Conservation (phyloP, 176 grass and related monocot genomes). For the Alopecurus myosuroides region DNA sequence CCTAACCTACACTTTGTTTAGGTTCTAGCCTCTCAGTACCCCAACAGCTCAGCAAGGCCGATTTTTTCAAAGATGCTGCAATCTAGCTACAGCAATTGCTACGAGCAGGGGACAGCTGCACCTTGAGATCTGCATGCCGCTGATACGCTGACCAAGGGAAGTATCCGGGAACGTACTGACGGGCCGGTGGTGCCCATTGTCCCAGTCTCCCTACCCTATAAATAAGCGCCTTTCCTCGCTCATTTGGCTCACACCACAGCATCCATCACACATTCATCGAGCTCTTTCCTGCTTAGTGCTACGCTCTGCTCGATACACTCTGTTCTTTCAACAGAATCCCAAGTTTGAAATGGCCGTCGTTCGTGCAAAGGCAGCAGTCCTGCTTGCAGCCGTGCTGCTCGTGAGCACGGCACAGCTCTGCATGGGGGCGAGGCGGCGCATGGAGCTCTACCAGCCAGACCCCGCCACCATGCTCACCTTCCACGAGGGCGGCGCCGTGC, state of each 20-base stretch:
- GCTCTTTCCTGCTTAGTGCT: neutral
- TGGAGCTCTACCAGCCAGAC: constrained; percentile 43
- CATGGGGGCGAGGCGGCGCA: constrained; percentile 34
- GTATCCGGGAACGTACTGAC: constrained; percentile 20
- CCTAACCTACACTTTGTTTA: constrained; percentile 3
- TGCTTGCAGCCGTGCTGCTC: constrained; percentile 11
- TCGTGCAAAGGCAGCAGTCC: neutral
- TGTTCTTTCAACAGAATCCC: neutral
- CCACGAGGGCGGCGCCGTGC: constrained; percentile 55
- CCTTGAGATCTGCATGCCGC: constrained; percentile 31
- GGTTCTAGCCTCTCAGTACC: constrained; percentile 1
- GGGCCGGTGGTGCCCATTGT: neutral
- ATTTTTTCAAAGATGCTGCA: constrained; percentile 20
- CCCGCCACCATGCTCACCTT: constrained; percentile 51
- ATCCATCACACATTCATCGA: neutral
- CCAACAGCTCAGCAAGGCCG: constrained; percentile 36
- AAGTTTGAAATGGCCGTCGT: neutral
- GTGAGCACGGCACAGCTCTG: neutral
- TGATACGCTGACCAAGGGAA: constrained; percentile 1
- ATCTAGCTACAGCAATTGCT: neutral
- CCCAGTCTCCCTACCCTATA: constrained; percentile 17
- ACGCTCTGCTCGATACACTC: neutral
- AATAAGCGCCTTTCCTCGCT: neutral
- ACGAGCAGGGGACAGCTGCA: neutral
- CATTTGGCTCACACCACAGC: neutral